Evolutionary conservation across 176 grass and related monocot species (phyloP), one percentile per base, ranked within the genome.

Genomic region (Rhynchospora breviuscula): DNA sequence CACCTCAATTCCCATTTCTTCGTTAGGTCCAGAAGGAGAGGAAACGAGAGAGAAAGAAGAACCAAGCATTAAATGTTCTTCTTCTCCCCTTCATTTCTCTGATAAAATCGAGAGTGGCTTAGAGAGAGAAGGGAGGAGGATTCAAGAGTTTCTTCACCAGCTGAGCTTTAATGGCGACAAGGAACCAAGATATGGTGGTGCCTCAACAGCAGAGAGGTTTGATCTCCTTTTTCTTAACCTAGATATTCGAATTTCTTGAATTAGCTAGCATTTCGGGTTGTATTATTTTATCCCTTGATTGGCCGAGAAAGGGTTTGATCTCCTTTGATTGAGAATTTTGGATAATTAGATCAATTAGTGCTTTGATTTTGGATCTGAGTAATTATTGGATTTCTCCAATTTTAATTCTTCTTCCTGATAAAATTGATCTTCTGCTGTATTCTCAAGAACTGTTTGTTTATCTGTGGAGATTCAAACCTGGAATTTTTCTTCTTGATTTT

Each of bases 161-260:
- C n/a, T n/a, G n/a, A n/a, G n/a, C 9, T 14, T 95, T 80, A 79
- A 99, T 99, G 96, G 96, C 89, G 40, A 85, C 91, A 0, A 92
- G 83, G 63, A 83, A 72, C 66, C 88, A 87, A 52, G 84, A 89
- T 23, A 52, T 61, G 84, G 26, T 29, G 26, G 63, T 29, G 84
- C 86, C 64, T 57, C 90, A 90, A 56, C 89, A 68, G 35, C 88
- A 86, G 60, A 88, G 80, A 82, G 80, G 80, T 82, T 26, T 52
- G 9, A 15, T 64, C 14, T 15, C 19, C 25, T 62, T 82, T 40
- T 67, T 46, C 57, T 79, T 61, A 11, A 14, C 14, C 2, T 66
- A 23, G 54, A 35, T 29, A 51, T 65, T 43, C 59, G 18, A 63
- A 63, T 63, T 79, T 81, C 45, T 63, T 63, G 59, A 25, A 44